Conservation (phyloP, 164 flowering plant species). For the Aristolochia californica region DNA sequence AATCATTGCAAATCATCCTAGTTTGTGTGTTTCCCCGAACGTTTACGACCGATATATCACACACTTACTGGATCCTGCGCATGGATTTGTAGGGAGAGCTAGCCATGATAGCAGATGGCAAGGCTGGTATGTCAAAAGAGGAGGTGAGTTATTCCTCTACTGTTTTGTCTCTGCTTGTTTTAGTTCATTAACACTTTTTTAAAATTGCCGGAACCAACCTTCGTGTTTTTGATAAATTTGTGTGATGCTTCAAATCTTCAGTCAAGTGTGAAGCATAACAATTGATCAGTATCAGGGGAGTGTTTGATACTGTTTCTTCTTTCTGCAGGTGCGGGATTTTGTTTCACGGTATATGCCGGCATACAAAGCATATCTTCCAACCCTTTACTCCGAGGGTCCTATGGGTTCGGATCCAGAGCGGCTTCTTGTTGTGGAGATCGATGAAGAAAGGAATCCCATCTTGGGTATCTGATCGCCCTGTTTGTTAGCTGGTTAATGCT, state of each 20-base stretch:
- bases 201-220: too few species aligned
- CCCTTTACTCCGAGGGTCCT: constrained; percentile 89
- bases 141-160: constrained; percentile 41
- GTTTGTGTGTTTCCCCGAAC: background rate
- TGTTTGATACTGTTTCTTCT: background rate
- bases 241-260: too few species aligned
- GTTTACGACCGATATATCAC: background rate
- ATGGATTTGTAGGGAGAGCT: constrained; percentile 50
- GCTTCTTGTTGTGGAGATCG: constrained; percentile 22
- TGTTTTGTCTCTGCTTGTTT: background rate
- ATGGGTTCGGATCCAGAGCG: constrained; percentile 55
- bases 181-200: background rate
- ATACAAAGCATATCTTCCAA: constrained; percentile 88
- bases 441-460: constrained; percentile 26
- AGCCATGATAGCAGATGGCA: constrained; percentile 83
- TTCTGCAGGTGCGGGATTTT: constrained; percentile 68
- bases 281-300: background rate
- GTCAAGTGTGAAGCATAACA: background rate
- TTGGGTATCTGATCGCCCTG: constrained; percentile 4
- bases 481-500: too few species aligned
- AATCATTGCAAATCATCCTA: background rate
- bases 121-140: constrained; percentile 82
- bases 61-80: background rate
- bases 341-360: constrained; percentile 96
- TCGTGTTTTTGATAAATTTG: too few species aligned